phyloP scores from a whole-genome alignment of 352 stramenopile genomes.

The Phytophthora fragariaefolia region DNA sequence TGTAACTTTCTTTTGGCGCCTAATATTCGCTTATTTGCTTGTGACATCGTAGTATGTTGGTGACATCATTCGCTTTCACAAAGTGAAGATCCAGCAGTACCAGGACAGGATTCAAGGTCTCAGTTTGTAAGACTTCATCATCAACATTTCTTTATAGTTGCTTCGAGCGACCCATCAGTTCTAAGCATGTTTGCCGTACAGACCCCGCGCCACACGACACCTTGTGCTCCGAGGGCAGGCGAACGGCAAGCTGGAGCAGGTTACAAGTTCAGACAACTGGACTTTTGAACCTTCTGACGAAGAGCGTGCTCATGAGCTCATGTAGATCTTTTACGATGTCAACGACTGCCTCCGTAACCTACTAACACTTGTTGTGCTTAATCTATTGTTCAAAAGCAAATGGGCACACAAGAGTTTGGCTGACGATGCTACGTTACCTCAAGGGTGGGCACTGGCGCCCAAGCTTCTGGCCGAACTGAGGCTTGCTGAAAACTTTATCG shows the following conservation, averaged over 20 bases:
- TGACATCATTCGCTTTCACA: conserved; percentile 84
- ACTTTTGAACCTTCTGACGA: conserved; percentile 70
- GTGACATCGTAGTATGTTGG: conserved; percentile 59
- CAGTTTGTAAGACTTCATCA: conserved; percentile 43
- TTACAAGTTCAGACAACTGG: conserved; percentile 59
- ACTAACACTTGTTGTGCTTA: not conserved
- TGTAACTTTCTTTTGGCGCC: not conserved
- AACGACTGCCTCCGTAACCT: not conserved
- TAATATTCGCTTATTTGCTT: conserved; percentile 4
- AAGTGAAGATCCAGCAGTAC: conserved; percentile 72
- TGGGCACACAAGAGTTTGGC: conserved; percentile 53
- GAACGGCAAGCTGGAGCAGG: conserved; percentile 44
- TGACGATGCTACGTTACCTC: conserved; percentile 56
- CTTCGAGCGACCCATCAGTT: too few relatives aligned
- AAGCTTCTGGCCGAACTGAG: conserved; percentile 53
- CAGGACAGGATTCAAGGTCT: conserved; percentile 65
- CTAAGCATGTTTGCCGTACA: conserved; percentile 12
- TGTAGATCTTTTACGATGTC: conserved; percentile 34
- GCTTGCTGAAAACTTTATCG: conserved; percentile 54
- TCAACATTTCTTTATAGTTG: too few relatives aligned
- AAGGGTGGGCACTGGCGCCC: conserved; percentile 51
- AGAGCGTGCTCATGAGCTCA: conserved; percentile 45
- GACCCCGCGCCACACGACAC: conserved; percentile 53
- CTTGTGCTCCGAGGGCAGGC: conserved; percentile 56
- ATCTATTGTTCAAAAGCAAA: conserved; percentile 34